Base-by-base conservation (phyloP, 345 rosid species). In the Syzygium jambos region DNA sequence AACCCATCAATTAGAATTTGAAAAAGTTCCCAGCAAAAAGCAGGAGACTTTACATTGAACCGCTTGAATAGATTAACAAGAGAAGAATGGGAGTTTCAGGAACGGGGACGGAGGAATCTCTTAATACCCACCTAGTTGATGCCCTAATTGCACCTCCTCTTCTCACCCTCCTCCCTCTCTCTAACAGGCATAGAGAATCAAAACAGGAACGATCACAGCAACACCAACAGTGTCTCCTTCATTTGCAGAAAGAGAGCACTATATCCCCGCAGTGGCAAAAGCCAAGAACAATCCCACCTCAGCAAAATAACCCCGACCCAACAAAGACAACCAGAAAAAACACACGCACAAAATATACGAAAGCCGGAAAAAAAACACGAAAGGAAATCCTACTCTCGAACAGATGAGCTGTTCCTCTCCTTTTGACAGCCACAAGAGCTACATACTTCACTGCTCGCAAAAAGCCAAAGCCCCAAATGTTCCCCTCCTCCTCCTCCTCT, bases 391-490 rank as follows among this genome's bases (percentile, higher is more conserved):
- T 85, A 85, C 78, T 68, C 52, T 46, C 52, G 59, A 57, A 86
- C 83, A 78, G 86, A 88, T 88, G 88, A 88, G 90, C 90, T 86
- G 90, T 88, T 86, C 83, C 82, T 88, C 88, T 55, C 86, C 87
- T 78, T 88, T 86, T 86, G 89, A 88, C 87, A 86, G 87, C 89
- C 86, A 88, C 89, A 84, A 52, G 80, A 88, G 68, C 89, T 85
- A 85, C 89, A 85, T 85, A 53, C 85, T 63, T 68, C 86, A 61
- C 86, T 84, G 83, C 82, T 78, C 86, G 86, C 46, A 85, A 86
- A 88, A 88, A 63, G 82, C 89, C 89, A 88, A 87, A 84, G 89
- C 87, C 84, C 82, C 86, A 87, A 88, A 86, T 88, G 89, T 84
- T 86, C 86, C 88, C 86, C 85, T n/a, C 27, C 77, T 6, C 83